Percentiles rank a stretch among this genome's conserved stretches.
Evolutionary conservation across 306 rosid genomes (phyloP).

Genomic region (Vigna hirtella): DNA sequence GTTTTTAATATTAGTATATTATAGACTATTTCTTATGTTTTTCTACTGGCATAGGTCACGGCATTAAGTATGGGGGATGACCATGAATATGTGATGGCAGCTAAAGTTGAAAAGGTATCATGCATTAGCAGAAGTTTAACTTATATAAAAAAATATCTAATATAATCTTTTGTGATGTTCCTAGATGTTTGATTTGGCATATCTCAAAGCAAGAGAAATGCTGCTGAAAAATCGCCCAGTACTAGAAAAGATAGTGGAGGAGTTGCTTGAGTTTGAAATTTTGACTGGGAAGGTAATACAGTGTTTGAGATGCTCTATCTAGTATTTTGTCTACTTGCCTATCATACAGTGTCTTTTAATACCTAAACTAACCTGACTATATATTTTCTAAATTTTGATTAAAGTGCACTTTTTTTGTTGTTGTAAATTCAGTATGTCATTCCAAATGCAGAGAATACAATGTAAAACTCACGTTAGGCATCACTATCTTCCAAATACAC

Average conservation of each 20-base stretch:
- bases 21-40: slow-evolving; percentile 34
- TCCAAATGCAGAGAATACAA: not conserved
- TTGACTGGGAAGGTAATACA: slow-evolving; percentile 80
- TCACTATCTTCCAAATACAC: not conserved
- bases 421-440: slow-evolving; percentile 19
- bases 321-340: slow-evolving; percentile 28
- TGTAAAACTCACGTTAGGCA: not conserved
- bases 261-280: slow-evolving; percentile 86
- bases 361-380: not conserved
- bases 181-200: slow-evolving; percentile 89
- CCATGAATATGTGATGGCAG: slow-evolving; percentile 84
- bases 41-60: slow-evolving; percentile 59
- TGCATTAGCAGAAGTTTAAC: slow-evolving; percentile 6
- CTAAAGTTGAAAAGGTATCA: slow-evolving; percentile 86
- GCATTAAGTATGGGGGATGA: slow-evolving; percentile 90
- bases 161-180: slow-evolving; percentile 29
- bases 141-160: slow-evolving; percentile 32
- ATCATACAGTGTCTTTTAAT: slow-evolving; percentile 1
- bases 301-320: slow-evolving; percentile 31
- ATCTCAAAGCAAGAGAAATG: slow-evolving; percentile 82
- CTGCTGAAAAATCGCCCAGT: slow-evolving; percentile 70
- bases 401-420: slow-evolving; percentile 17
- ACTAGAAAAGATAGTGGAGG: slow-evolving; percentile 89
- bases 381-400: slow-evolving; percentile 17
- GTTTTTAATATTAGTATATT: slow-evolving; percentile 33